Percentiles rank a stretch among this genome's conserved stretches.
Evolutionary conservation across 441 rosid genomes (phyloP).

Genomic region (Francoa sonchifolia): DNA sequence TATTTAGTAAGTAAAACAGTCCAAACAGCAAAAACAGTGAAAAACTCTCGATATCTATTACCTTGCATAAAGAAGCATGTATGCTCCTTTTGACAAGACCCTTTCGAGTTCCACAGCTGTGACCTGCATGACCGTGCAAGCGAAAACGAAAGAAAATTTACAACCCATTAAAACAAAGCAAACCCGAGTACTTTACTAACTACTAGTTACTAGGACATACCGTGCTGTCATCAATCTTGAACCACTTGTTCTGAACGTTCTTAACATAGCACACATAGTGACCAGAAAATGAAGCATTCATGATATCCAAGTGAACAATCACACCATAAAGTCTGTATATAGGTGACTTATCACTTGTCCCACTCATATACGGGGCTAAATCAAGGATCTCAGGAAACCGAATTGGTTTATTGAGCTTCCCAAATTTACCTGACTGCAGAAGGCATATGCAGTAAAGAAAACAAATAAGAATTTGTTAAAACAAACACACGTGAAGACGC

Average conservation of each 20-base stretch:
- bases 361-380: conserved; percentile 83
- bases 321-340: conserved; percentile 84
- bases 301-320: conserved; percentile 85
- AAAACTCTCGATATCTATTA: conserved; percentile 17
- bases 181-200: not conserved
- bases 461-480: conserved; percentile 17
- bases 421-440: conserved; percentile 83
- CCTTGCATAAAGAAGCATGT: conserved; percentile 92
- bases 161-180: not conserved
- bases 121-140: conserved; percentile 37
- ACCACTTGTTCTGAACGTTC: conserved; percentile 77
- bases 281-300: conserved; percentile 91
- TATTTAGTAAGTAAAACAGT: conserved; percentile 7
- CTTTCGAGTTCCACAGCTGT: conserved; percentile 55
- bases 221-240: conserved; percentile 76
- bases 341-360: conserved; percentile 68
- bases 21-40: not conserved
- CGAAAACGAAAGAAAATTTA: not conserved
- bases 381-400: conserved; percentile 74
- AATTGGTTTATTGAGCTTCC: conserved; percentile 79
- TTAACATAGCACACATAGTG: conserved; percentile 84
- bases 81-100: conserved; percentile 64
- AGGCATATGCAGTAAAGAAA: conserved; percentile 8
- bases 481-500: conserved; percentile 1
- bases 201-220: conserved; percentile 26